Base-by-base conservation (phyloP, 225 moss, liverwort and hornwort species). In the Pleurozium schreberi region DNA sequence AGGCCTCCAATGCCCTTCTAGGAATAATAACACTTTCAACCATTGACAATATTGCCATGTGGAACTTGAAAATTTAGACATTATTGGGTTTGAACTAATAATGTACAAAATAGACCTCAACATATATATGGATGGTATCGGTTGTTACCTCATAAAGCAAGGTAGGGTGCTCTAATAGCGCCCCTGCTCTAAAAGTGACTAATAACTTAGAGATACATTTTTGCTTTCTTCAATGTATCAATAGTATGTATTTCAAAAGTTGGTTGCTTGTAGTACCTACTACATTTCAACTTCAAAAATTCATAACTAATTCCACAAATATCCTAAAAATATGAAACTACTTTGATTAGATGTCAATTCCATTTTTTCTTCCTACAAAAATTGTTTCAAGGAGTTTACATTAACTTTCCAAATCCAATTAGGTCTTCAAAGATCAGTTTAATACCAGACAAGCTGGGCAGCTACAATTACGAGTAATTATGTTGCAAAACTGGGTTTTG, bases 71-170 rank as follows among this genome's bases (percentile, higher is more conserved):
- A 12, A 31, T 33, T 30, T 75, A 50, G 8, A 75, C 1, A 75
- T 50, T 12, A 20, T 21, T 33, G 13, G n/a, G 12, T 50, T 75
- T 50, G 34, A 13, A 49, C 13, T 50, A 75, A 33, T 21, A 20
- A 7, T 21, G 12, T 34, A 3, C 0, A 0, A 50, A 50, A 34
- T 0, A 2, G 0, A 75, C 34, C 13, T 75, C 12, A 49, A 49
- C 19, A 31, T 49, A 42, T 26, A 38, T n/a, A 25, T 2, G 40
- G 1, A 17, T 0, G 8, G 17, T 20, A 45, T 73, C 17, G 19
- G 11, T 38, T 16, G 10, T 25, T 27, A 27, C 28, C 45, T 28
- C 6, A 28, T 1, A 27, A 0, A 70, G 15, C 27, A 26, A 70
- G 1, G 8, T 27, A 9, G 14, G 8, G 5, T 42, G 9, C 26